Evolutionary conservation across 495 filamentous ascomycete genomes (phyloP), one percentile per base, ranked within the genome.

Genomic region (Neurospora intermedia): DNA sequence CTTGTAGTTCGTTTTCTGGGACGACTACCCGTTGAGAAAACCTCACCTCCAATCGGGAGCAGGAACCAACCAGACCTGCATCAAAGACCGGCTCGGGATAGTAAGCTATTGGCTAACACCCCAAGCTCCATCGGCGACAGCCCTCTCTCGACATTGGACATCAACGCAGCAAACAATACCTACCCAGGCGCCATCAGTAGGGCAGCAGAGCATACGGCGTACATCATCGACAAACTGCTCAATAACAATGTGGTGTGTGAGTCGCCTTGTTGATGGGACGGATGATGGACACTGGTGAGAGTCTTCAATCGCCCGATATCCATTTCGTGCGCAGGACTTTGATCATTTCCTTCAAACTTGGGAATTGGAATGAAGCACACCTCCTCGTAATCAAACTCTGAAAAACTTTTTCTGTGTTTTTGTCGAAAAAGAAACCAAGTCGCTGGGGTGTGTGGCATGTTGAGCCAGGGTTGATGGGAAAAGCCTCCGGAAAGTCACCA

Each of bases 81-180:
- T 82, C 77, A 77, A 76, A 75, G 75, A 69, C 76, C 73, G 77
- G 75, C 75, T 74, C 54, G 27, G 71, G 71, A 73, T 69, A 71
- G 72, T 75, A 77, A 73, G 74, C 73, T 75, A 83, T 83, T 84
- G 82, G 78, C 81, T 80, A 81, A 69, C 78, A 78, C 74, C 75
- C 73, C 73, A 76, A 73, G 73, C 42, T 74, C 74, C 72, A 71
- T 66, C 54, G 16, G 23, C 54, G 77, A 80, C 78, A 80, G 78
- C 75, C 78, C 74, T 76, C 76, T 79, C 54, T 66, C 54, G 73
- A 82, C 75, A 81, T 84, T 84, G 82, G 82, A 84, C 82, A 84
- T 84, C 82, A 84, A 80, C 82, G 82, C 82, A 84, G 79, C 77
- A 79, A 77, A 76, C 72, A 74, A 76, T 73, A 66, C 70, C 72